Percentiles rank a stretch among this genome's conserved stretches.
phyloP scores from a whole-genome alignment of 129 eudicot species.

The Helianthus tuberosus region DNA sequence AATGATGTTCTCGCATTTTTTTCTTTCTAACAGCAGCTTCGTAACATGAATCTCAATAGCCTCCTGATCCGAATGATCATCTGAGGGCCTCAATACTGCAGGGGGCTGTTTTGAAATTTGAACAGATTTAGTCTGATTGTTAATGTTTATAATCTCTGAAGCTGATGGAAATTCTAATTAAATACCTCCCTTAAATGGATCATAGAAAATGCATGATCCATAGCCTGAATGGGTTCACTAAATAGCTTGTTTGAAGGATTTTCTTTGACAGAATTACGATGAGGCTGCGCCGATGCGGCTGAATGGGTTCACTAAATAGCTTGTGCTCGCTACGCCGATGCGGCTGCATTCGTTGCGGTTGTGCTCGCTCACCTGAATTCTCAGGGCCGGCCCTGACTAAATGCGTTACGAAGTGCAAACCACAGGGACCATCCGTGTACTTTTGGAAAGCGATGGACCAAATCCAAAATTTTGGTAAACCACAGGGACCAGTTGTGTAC shows the following conservation, averaged over 20 bases:
- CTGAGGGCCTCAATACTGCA: conserved; percentile 78
- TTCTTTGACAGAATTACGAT: conserved; percentile 67
- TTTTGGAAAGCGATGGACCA: too few relatives aligned
- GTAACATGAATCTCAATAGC: conserved; percentile 76
- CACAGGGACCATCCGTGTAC: too few relatives aligned
- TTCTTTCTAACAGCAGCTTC: conserved; percentile 62
- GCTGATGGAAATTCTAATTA: not conserved
- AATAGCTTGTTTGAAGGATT: conserved; percentile 61
- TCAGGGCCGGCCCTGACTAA: too few relatives aligned
- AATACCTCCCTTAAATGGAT: conserved; percentile 91
- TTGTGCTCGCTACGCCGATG: too few relatives aligned
- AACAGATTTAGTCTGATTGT: conserved; percentile 13
- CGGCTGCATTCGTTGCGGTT: too few relatives aligned
- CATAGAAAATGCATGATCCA: conserved; percentile 63
- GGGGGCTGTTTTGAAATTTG: conserved; percentile 71
- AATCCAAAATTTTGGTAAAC: too few relatives aligned
- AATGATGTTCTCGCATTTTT: too few relatives aligned
- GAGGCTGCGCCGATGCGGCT: too few relatives aligned
- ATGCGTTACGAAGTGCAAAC: too few relatives aligned
- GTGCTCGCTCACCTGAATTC: too few relatives aligned
- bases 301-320: too few relatives aligned
- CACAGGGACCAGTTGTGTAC: too few relatives aligned
- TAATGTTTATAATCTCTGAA: conserved; percentile 4
- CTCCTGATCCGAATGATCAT: conserved; percentile 79
- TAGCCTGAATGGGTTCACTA: conserved; percentile 61